These are phyloP conservation scores for Melanomma pulvis-pyrius DNA, from an alignment of 495 filamentous ascomycete genomes.

Conservation along the genomic window DNA sequence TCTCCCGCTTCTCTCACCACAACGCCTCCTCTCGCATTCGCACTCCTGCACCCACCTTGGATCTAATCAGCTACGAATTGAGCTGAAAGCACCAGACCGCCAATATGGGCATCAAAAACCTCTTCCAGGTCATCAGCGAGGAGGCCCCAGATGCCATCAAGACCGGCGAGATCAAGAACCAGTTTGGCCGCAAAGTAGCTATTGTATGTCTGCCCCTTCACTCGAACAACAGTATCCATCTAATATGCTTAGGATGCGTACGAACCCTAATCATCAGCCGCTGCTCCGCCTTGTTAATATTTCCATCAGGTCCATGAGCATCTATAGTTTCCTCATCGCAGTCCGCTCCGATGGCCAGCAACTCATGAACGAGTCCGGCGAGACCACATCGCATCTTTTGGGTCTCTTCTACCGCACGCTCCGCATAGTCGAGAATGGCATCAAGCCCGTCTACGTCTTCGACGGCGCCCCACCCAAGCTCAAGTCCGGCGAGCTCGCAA, in stretches of 20 bases:
- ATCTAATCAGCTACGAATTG: background rate
- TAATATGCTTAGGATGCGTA: slow-evolving; percentile 75
- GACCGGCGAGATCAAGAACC: slow-evolving; percentile 94
- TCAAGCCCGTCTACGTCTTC: slow-evolving; percentile 98
- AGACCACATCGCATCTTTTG: slow-evolving; percentile 97
- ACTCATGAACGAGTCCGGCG: slow-evolving; percentile 87
- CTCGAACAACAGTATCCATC: background rate
- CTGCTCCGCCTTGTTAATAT: slow-evolving; percentile 38
- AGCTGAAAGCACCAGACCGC: background rate
- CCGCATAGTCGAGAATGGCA: slow-evolving; percentile 96
- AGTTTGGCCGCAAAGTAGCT: slow-evolving; percentile 95
- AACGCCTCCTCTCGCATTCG: background rate
- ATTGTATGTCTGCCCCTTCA: slow-evolving; percentile 63
- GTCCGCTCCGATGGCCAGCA: slow-evolving; percentile 96
- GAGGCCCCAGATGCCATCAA: slow-evolving; percentile 93
- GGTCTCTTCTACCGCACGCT: slow-evolving; percentile 99
- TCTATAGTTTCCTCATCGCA: slow-evolving; percentile 97
- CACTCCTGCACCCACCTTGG: background rate
- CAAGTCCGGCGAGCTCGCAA: slow-evolving; percentile 93
- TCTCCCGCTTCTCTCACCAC: slow-evolving; percentile 3
- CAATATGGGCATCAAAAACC: slow-evolving; percentile 89
- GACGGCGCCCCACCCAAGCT: slow-evolving; percentile 95
- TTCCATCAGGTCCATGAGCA: slow-evolving; percentile 83
- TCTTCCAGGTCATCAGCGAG: slow-evolving; percentile 86
- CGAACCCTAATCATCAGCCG: slow-evolving; percentile 36